Base-by-base conservation (phyloP, 805 yeast genomes). In the Crinitomyces ghanaensis region DNA sequence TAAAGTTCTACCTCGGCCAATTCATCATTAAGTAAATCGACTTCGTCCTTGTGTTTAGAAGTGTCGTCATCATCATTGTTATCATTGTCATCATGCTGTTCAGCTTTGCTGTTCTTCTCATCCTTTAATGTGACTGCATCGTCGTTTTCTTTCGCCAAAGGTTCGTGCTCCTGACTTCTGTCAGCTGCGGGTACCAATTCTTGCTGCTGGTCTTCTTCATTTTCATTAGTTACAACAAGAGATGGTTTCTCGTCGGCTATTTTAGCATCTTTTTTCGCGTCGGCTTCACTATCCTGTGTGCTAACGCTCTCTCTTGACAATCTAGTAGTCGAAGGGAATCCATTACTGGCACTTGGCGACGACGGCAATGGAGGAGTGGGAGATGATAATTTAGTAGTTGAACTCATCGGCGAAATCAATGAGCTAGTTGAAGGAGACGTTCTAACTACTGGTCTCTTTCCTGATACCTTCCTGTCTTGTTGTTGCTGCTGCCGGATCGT, bases 1-100 rank as follows among this genome's bases (percentile, higher is more conserved):
- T 37, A 42, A n/a, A 44, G 37, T 19, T 40, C 46, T 9, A 45
- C 49, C 9, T 45, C 48, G 19, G 40, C 31, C 28, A 34, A 36
- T 21, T 38, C 43, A 20, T 46, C 45, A 18, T 37, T 31, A 13
- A 36, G 36, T 20, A 35, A 28, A 26, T 42, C 44, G 16, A 39
- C 41, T 31, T 28, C 40, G 37, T 40, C 41, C 12, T 38, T 35
- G 30, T 34, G 36, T 18, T 40, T 36, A 13, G 19, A 23, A 24
- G 35, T 12, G 26, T 28, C 31, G 26, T 35, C 35, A 21, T 32
- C 30, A 27, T 31, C 35, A 15, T 33, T 21, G n/a, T n/a, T 21
- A 21, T 21, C 24, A 21, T 13, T 31, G 26, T 31, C 19, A 23
- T 28, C 33, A 19, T 26, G 13, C 18, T 19, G 39, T 38, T 23